These are phyloP conservation scores for Xylaria telfairii DNA, from an alignment of 495 filamentous ascomycete genomes.

Conservation along the genomic window DNA sequence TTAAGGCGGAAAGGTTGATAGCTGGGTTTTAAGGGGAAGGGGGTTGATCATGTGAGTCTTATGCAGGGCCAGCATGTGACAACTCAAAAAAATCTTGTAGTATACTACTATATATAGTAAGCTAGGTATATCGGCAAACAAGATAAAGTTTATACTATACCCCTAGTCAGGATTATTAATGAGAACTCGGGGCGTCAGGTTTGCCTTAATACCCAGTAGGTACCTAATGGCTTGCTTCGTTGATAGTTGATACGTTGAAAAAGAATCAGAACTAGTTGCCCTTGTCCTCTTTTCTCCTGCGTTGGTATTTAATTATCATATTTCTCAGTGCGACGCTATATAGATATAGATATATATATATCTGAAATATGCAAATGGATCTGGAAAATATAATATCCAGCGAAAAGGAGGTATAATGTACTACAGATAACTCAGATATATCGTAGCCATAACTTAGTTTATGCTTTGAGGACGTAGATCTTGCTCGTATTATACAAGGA, in stretches of 20 bases:
- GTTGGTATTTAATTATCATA: not conserved
- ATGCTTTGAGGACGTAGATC: not conserved
- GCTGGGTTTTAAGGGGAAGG: not conserved
- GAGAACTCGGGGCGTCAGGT: no score
- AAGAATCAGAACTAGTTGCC: not conserved
- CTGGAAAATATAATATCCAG: not conserved
- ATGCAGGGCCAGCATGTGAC: not conserved
- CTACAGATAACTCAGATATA: not conserved
- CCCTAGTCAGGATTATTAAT: not conserved
- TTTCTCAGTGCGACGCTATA: not conserved
- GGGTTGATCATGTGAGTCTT: not conserved
- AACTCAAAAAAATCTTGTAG: not conserved
- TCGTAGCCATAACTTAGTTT: not conserved
- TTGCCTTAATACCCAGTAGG: no score
- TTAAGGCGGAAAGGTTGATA: not conserved
- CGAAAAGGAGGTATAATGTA: not conserved
- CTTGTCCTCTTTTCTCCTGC: not conserved
- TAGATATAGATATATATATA: not conserved
- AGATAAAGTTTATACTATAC: not conserved
- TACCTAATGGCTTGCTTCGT: not conserved
- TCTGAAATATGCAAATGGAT: not conserved
- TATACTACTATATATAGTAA: not conserved
- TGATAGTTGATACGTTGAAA: not conserved
- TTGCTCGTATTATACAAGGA: conserved; percentile 32
- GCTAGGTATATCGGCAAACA: not conserved